Evolutionary conservation across 1,284 basidiomycete species (phyloP).

Genomic region (Rhizoctonia solani): DNA sequence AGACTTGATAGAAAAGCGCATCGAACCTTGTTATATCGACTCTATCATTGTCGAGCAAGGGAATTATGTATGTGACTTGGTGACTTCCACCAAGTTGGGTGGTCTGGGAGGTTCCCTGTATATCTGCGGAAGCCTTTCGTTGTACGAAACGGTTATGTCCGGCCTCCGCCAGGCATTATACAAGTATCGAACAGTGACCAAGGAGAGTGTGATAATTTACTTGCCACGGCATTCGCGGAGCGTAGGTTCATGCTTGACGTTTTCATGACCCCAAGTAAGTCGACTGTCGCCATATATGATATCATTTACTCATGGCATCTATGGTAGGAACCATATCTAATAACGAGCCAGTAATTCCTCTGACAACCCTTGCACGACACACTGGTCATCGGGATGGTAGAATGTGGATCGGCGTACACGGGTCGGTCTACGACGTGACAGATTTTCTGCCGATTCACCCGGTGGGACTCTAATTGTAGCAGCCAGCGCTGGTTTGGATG

Average conservation of each 20-base stretch:
- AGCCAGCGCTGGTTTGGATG: constrained; percentile 30
- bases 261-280: constrained; percentile 31
- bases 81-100: constrained; percentile 31
- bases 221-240: constrained; percentile 29
- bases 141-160: constrained; percentile 32
- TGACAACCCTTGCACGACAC: constrained; percentile 13
- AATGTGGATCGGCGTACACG: constrained; percentile 36
- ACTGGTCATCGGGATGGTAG: constrained; percentile 31
- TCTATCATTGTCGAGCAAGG: constrained; percentile 34
- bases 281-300: too few species aligned
- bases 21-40: constrained; percentile 33
- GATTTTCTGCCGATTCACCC: constrained; percentile 32
- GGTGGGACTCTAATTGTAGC: constrained; percentile 34
- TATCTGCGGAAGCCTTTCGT: constrained; percentile 32
- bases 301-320: background rate
- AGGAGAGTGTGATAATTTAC: constrained; percentile 28
- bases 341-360: constrained; percentile 29
- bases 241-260: constrained; percentile 34
- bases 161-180: constrained; percentile 30
- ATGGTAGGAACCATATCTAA: constrained; percentile 15
- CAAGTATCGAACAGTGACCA: constrained; percentile 28
- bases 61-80: constrained; percentile 27
- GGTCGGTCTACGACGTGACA: constrained; percentile 33
- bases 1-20: constrained; percentile 31
- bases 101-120: constrained; percentile 31